Evolutionary conservation across 1,139 yeast genomes (phyloP), one percentile per base, ranked within the genome.

Genomic region (Sugiyamaella novakii): DNA sequence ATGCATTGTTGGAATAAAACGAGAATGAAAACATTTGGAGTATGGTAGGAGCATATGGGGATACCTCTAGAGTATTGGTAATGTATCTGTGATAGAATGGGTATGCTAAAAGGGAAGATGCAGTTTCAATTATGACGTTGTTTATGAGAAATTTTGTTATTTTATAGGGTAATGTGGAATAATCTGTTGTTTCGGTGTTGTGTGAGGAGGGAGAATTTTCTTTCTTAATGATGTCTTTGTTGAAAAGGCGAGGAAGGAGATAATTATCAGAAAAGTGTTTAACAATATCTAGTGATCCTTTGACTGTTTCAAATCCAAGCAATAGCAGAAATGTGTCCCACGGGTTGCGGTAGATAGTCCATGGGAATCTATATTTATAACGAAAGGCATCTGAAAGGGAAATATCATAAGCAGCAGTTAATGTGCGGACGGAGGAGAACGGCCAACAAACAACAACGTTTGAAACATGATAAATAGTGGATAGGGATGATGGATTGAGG

Each of bases 281-380:
- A 2, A 19, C 5, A 3, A 19, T n/a, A 21, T 14, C 15, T 2
- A 2, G 17, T n/a, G 11, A 4, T n/a, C 5, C 15, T 3, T 24
- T 11, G n/a, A 21, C 15, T 18, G 8, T 8, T 21, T 21, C 38
- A 34, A 11, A 5, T 5, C 27, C 21, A 12, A 29, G 4, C 24
- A 25, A 18, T 17, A 30, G 24, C 14, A 28, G 40, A 10, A 25
- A 44, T 29, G 28, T 34, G 35, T 15, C 37, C 29, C 19, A 38
- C 2, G 43, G 43, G n/a, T 38, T 22, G 30, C 34, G 29, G 17
- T 11, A 12, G 5, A 14, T 35, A 3, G 44, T 21, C 34, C 34
- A 28, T n/a, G 31, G 39, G 7, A 11, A 14, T 29, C 35, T 12
- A 12, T 18, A 25, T 12, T 14, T 10, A 34, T 7, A 27, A 5